phyloP scores from a whole-genome alignment of 306 rosid species.

The Cicer arietinum region DNA sequence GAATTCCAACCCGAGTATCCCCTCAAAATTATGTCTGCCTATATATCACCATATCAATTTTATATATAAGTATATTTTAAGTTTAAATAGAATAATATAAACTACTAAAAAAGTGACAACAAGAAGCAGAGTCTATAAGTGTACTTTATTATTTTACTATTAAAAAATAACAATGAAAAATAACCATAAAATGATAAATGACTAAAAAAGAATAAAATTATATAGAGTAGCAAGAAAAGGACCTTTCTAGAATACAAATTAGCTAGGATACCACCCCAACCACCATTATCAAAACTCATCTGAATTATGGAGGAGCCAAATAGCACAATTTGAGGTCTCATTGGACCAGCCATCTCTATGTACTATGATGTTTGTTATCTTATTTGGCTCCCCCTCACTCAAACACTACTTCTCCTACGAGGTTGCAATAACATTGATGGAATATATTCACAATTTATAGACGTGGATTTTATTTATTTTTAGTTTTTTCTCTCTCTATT shows the following conservation, averaged over 20 bases:
- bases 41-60: conserved; percentile 35
- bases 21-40: conserved; percentile 76
- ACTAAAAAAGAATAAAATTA: no score
- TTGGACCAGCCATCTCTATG: conserved; percentile 67
- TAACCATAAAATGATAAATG: neutral
- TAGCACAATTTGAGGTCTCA: conserved; percentile 85
- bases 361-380: neutral
- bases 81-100: neutral
- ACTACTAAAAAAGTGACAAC: neutral
- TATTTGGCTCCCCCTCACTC: neutral
- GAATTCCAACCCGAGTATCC: conserved; percentile 93
- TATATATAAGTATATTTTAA: neutral
- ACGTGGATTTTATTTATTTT: conserved; percentile 6
- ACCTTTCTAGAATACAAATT: conserved; percentile 75
- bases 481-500: neutral
- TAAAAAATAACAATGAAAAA: neutral
- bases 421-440: neutral
- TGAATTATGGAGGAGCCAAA: conserved; percentile 88
- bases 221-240: neutral
- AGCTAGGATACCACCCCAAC: conserved; percentile 86
- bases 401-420: neutral
- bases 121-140: neutral
- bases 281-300: conserved; percentile 57
- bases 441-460: conserved; percentile 37
- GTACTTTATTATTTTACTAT: no score